phyloP scores from a whole-genome alignment of 1,139 yeast genomes.

The Meyerozyma carpophila region DNA sequence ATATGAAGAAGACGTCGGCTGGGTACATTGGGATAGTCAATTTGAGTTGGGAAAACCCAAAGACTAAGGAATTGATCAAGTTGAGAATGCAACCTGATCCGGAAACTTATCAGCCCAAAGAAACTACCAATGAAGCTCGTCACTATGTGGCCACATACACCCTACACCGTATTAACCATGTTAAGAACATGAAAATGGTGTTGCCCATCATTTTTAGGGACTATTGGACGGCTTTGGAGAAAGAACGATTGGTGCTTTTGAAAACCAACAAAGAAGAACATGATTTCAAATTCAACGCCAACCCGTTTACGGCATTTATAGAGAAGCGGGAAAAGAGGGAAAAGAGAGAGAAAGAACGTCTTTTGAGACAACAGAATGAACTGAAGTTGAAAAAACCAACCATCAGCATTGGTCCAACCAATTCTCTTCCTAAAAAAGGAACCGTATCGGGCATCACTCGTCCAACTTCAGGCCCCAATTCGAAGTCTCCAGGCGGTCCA shows the following conservation, averaged over 20 bases:
- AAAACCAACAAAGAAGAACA: conserved; percentile 45
- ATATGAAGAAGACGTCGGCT: conserved; percentile 49
- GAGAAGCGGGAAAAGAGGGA: conserved; percentile 46
- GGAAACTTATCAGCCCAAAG: conserved; percentile 53
- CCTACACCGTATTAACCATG: conserved; percentile 69
- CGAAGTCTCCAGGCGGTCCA: neutral
- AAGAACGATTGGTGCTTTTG: conserved; percentile 41
- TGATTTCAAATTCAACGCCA: conserved; percentile 50
- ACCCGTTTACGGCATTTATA: conserved; percentile 64
- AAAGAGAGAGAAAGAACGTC: conserved; percentile 39
- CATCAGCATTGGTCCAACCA: conserved; percentile 23
- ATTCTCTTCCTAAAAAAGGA: neutral
- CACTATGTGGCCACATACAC: conserved; percentile 89
- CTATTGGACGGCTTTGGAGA: conserved; percentile 72
- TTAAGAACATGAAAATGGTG: conserved; percentile 81
- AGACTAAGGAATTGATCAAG: conserved; percentile 60
- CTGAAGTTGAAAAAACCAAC: conserved; percentile 39
- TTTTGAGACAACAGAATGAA: conserved; percentile 30
- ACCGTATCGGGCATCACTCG: neutral
- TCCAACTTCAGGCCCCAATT: neutral
- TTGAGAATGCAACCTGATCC: conserved; percentile 60
- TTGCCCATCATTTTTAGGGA: conserved; percentile 77
- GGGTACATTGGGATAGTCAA: conserved; percentile 60
- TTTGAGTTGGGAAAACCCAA: conserved; percentile 73
- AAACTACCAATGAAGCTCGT: conserved; percentile 83